These are phyloP conservation scores for Monilinia aucupariae DNA, from an alignment of 2,329 filamentous ascomycete species.

Conservation along the genomic window DNA sequence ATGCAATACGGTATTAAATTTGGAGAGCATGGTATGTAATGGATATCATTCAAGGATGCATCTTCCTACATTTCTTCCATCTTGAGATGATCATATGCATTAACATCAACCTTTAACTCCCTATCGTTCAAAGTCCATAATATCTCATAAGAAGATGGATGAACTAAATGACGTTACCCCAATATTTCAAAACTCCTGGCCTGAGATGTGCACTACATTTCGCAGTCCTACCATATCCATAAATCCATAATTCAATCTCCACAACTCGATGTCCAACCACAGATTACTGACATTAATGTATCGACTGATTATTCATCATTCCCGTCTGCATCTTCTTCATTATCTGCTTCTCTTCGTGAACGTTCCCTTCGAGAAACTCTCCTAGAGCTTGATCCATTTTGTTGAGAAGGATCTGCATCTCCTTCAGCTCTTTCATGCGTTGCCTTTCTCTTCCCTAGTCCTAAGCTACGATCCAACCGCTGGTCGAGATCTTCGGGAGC, in stretches of 20 bases:
- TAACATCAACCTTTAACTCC: not conserved
- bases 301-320: not conserved
- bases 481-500: constrained; percentile 51
- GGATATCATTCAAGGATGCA: not conserved
- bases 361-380: not conserved
- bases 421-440: constrained; percentile 22
- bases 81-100: not conserved
- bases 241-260: not conserved
- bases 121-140: not conserved
- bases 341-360: not conserved
- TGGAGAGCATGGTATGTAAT: not conserved
- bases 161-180: not conserved
- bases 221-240: not conserved
- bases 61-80: too few relatives aligned
- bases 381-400: constrained; percentile 17
- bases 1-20: not conserved
- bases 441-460: constrained; percentile 38
- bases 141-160: not conserved
- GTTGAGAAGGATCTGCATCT: constrained; percentile 23
- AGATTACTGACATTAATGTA: not conserved
- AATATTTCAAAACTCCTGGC: not conserved
- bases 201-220: not conserved
- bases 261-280: not conserved
- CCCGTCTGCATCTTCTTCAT: constrained; percentile 8
- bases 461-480: constrained; percentile 57